phyloP scores from a whole-genome alignment of 176 grass and related monocot genomes.

The Alloteropsis semialata region DNA sequence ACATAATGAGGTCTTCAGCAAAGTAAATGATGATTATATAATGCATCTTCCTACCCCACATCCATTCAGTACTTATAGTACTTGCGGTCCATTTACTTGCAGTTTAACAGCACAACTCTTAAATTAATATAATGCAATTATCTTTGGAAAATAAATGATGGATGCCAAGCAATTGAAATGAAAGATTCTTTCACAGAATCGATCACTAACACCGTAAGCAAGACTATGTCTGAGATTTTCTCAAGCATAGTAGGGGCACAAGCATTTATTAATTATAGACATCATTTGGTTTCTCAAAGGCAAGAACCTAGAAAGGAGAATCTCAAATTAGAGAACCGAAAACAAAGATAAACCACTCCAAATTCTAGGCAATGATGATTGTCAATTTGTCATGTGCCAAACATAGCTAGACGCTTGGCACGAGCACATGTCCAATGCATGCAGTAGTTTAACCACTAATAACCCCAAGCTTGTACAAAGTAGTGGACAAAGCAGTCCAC shows the following conservation, averaged over 20 bases:
- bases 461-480: background rate
- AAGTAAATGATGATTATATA: no score
- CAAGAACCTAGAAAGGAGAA: constrained; percentile 54
- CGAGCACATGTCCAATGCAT: background rate
- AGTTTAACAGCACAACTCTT: no score
- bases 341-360: background rate
- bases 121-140: background rate
- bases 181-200: constrained; percentile 6
- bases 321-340: constrained; percentile 15
- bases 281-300: constrained; percentile 71
- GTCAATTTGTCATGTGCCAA: background rate
- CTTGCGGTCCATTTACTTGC: no score
- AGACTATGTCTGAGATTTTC: constrained; percentile 65
- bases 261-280: constrained; percentile 53
- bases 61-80: no score
- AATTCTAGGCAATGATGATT: background rate
- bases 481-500: no score
- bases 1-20: no score
- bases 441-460: background rate
- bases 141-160: background rate
- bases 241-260: constrained; percentile 64
- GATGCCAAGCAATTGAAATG: background rate
- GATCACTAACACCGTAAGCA: constrained; percentile 70
- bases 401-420: background rate
- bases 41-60: no score